Percentiles rank a stretch among this genome's conserved stretches.
These are phyloP conservation scores for Colletotrichum sojae DNA, from an alignment of 2,329 filamentous ascomycete species.

Conservation along the genomic window DNA sequence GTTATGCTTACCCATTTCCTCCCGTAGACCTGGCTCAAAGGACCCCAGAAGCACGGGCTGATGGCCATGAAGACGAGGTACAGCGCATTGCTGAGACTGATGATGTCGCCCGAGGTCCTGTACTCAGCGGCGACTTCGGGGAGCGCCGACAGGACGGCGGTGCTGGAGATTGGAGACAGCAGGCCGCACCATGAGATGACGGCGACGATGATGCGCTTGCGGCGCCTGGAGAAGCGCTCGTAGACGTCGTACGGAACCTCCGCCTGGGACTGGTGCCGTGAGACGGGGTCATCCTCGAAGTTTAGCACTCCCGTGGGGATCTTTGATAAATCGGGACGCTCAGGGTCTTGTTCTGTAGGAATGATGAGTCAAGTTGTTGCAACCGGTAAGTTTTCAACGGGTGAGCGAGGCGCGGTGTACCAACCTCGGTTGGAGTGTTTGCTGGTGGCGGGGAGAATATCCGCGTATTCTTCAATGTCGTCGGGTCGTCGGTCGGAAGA, in stretches of 20 bases:
- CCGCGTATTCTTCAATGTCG: conserved; percentile 33
- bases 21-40: conserved; percentile 72
- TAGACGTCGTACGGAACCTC: conserved; percentile 72
- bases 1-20: conserved; percentile 58
- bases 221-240: conserved; percentile 70
- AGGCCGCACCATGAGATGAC: conserved; percentile 83
- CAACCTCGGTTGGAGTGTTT: conserved; percentile 20
- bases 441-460: conserved; percentile 18
- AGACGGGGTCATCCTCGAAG: conserved; percentile 29
- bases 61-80: conserved; percentile 81
- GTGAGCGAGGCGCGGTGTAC: background rate
- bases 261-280: conserved; percentile 19
- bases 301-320: conserved; percentile 30
- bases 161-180: conserved; percentile 81
- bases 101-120: conserved; percentile 75
- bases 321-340: conserved; percentile 11
- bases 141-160: conserved; percentile 79
- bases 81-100: conserved; percentile 76
- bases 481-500: conserved; percentile 20
- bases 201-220: conserved; percentile 77
- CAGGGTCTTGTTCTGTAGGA: conserved; percentile 8
- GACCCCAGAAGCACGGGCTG: conserved; percentile 76
- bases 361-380: conserved; percentile 12
- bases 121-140: conserved; percentile 80
- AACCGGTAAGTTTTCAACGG: background rate